Conservation (phyloP, 768 basidiomycete genomes). For the Calvatia gigantea region DNA sequence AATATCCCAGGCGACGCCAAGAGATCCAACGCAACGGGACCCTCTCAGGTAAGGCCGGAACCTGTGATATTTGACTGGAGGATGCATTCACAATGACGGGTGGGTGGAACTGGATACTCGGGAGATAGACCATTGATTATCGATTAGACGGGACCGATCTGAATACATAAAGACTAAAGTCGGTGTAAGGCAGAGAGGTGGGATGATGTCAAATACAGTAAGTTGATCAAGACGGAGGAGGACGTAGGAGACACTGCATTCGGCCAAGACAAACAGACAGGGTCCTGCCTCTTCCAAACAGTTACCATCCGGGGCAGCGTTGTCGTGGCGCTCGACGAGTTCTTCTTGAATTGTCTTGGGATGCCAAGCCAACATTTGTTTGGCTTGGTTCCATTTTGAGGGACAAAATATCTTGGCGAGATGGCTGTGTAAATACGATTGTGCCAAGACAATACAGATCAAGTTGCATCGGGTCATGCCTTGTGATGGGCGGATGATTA, state of each 20-base stretch:
- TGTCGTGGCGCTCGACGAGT: not conserved
- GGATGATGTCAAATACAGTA: not conserved
- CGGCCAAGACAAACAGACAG: not conserved
- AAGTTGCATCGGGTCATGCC: not conserved
- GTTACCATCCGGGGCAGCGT: constrained; percentile 1
- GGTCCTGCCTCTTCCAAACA: not conserved
- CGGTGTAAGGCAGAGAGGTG: too few species aligned
- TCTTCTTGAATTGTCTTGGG: not conserved
- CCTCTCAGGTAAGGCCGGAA: not conserved
- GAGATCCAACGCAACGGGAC: not conserved
- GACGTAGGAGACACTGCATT: not conserved
- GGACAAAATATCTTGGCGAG: constrained; percentile 13
- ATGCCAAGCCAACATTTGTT: constrained; percentile 13
- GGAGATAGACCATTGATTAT: too few species aligned
- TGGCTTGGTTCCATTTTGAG: constrained; percentile 19
- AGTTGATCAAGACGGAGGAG: too few species aligned
- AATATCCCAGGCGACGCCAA: not conserved
- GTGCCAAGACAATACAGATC: constrained; percentile 10
- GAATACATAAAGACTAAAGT: too few species aligned
- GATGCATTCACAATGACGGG: not conserved
- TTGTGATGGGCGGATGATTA: not conserved
- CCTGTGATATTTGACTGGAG: not conserved
- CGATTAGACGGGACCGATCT: too few species aligned
- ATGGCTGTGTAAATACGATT: constrained; percentile 14
- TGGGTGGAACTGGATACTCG: too few species aligned